Conservation (phyloP, 768 basidiomycete species). For the Psilocybe cubensis region DNA sequence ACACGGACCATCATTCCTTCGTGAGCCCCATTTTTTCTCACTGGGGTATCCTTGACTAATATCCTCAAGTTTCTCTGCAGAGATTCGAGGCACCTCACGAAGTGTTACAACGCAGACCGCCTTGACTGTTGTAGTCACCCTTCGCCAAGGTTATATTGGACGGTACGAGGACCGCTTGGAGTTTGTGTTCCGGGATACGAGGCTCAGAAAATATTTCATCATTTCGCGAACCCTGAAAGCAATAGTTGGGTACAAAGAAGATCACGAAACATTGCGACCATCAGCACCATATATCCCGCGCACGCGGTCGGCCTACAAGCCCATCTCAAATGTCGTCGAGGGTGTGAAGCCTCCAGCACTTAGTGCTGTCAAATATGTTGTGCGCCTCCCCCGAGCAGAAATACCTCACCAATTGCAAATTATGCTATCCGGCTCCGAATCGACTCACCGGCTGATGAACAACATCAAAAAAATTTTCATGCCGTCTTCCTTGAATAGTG, state of each 20-base stretch:
- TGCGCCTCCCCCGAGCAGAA: conserved; percentile 36
- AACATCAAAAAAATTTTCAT: conserved; percentile 40
- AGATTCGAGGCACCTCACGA: conserved; percentile 15
- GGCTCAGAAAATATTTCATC: conserved; percentile 45
- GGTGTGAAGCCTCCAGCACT: conserved; percentile 46
- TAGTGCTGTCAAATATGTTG: conserved; percentile 46
- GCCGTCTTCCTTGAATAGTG: conserved; percentile 39
- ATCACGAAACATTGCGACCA: conserved; percentile 50
- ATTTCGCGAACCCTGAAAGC: conserved; percentile 49
- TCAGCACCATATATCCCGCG: conserved; percentile 49
- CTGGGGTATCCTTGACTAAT: background rate
- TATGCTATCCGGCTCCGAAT: conserved; percentile 32
- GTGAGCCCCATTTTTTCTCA: conserved; percentile 21
- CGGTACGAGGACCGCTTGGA: conserved; percentile 58
- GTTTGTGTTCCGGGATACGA: conserved; percentile 51
- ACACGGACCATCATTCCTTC: conserved; percentile 14
- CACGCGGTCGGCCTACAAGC: conserved; percentile 31
- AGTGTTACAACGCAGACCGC: conserved; percentile 26
- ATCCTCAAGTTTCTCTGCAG: conserved; percentile 12
- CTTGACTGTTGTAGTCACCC: conserved; percentile 32
- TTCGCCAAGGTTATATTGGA: conserved; percentile 43
- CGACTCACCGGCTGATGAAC: conserved; percentile 28
- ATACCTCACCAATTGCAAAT: conserved; percentile 40
- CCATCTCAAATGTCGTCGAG: conserved; percentile 38
- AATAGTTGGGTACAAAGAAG: conserved; percentile 48